Percentiles rank a stretch among this genome's conserved stretches.
These are phyloP conservation scores for Leucocoprinus gongylophorus DNA, from an alignment of 1,284 basidiomycete genomes.

Conservation along the genomic window DNA sequence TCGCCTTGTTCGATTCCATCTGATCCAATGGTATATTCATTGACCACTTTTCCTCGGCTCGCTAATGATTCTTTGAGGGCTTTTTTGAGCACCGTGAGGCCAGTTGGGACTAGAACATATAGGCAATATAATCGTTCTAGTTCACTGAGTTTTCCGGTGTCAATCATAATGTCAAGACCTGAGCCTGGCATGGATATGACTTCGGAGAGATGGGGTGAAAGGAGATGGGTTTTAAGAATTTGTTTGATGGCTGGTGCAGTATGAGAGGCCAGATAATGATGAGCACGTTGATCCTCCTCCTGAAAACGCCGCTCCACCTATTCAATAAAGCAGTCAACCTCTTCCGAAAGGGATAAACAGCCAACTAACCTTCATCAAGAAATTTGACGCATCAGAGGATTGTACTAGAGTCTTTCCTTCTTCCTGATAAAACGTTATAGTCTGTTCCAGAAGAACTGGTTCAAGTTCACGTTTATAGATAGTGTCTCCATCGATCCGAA, in stretches of 20 bases:
- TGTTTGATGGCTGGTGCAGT: conserved; percentile 67
- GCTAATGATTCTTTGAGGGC: conserved; percentile 74
- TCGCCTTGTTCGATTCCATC: conserved; percentile 32
- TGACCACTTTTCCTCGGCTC: conserved; percentile 77
- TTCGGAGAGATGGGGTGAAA: conserved; percentile 69
- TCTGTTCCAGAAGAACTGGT: conserved; percentile 74
- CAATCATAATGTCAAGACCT: conserved; percentile 86
- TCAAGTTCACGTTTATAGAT: conserved; percentile 89
- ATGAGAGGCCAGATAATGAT: conserved; percentile 80
- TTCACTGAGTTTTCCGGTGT: conserved; percentile 73
- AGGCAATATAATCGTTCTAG: conserved; percentile 78
- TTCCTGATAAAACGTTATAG: conserved; percentile 70
- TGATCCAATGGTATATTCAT: conserved; percentile 41
- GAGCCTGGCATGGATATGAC: conserved; percentile 81
- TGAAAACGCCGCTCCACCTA: conserved; percentile 81
- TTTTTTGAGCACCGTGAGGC: conserved; percentile 59
- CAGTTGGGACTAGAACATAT: conserved; percentile 66
- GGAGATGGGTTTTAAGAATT: conserved; percentile 74
- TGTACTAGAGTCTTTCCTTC: conserved; percentile 74
- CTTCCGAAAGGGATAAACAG: not conserved
- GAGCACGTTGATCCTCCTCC: conserved; percentile 83
- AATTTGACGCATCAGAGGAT: conserved; percentile 76
- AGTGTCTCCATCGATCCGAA: conserved; percentile 46
- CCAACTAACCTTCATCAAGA: conserved; percentile 65
- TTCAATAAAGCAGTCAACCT: conserved; percentile 10